Conservation (phyloP, 2,329 filamentous ascomycete genomes). For the Claviceps arundinis region DNA sequence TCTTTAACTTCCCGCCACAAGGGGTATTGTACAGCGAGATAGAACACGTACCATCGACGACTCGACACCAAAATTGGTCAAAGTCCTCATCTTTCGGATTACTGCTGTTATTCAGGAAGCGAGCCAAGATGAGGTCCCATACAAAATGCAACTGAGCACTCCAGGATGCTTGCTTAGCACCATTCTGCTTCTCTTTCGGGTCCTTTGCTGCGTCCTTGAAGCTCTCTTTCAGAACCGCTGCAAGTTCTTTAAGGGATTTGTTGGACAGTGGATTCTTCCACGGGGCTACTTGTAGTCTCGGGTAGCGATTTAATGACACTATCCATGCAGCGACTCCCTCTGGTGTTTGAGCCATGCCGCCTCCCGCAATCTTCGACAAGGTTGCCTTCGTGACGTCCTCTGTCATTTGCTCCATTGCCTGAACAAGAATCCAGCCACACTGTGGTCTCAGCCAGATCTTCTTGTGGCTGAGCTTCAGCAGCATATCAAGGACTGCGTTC, state of each 20-base stretch:
- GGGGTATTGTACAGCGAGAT: not conserved
- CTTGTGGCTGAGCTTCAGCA: constrained; percentile 62
- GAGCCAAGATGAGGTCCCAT: constrained; percentile 65
- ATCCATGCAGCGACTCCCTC: constrained; percentile 89
- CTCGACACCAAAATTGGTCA: constrained; percentile 69
- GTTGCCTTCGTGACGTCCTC: constrained; percentile 46
- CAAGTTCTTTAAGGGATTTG: constrained; percentile 54
- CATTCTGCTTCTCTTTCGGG: constrained; percentile 25
- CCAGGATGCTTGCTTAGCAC: constrained; percentile 57
- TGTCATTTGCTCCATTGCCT: constrained; percentile 52
- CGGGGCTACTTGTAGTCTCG: constrained; percentile 49
- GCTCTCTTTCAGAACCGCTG: constrained; percentile 68
- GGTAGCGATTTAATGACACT: constrained; percentile 49
- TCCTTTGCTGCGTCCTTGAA: constrained; percentile 39
- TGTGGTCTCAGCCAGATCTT: constrained; percentile 85
- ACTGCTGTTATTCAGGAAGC: constrained; percentile 29
- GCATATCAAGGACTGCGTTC: constrained; percentile 54
- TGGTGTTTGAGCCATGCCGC: constrained; percentile 62
- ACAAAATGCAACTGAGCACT: constrained; percentile 75
- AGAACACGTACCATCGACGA: constrained; percentile 61
- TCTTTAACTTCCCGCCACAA: not conserved
- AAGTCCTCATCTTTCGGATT: constrained; percentile 37
- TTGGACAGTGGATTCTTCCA: constrained; percentile 68
- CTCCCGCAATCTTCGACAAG: constrained; percentile 46
- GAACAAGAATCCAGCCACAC: constrained; percentile 70